Evolutionary conservation across 1,139 yeast genomes (phyloP), one percentile per base, ranked within the genome.

Genomic region (Eremothecium cymbalariae): DNA sequence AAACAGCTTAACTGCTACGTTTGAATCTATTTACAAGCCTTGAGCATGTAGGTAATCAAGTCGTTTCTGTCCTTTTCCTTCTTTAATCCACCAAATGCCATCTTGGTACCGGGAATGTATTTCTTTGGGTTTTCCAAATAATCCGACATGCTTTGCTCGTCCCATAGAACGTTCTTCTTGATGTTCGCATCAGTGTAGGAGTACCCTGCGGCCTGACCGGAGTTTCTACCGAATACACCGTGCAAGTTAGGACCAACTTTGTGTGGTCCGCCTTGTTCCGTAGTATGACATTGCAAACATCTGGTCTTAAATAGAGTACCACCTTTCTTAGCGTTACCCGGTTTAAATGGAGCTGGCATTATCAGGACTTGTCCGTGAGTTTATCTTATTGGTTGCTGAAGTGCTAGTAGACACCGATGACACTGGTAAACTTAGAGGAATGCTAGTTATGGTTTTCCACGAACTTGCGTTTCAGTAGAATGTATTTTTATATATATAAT

Each of bases 21-120:
- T n/a, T n/a, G n/a, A n/a, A n/a, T n/a, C n/a, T n/a, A 75, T 67
- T 76, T 76, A 64, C 84, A 69, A 50, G 95, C 94, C 46, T 65
- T 64, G 54, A 70, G 74, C 71, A 88, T 77, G 82, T 85, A 90
- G 55, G 98, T 75, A 59, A 90, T 69, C 66, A 90, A 73, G 65
- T 90, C 97, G 70, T 85, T 83, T 79, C 97, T 85, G 75, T 90
- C 98, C 82, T 86, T 90, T 51, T 88, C 78, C 78, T 90, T 90
- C 90, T 90, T 90, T 68, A 90, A 79, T 71, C 98, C 98, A 72
- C 96, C 98, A 60, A 90, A 90, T 50, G 98, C 98, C 98, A 90
- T 90, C 81, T 90, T 90, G 72, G 97, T 90, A 68, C 98, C 98
- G 62, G 98, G 98, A 56, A 90, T 86, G 74, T 86, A 90, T 74